Percentiles rank a stretch among this genome's conserved stretches.
Evolutionary conservation across 805 yeast genomes (phyloP).

Genomic region (Kluyveromyces wickerhamii): DNA sequence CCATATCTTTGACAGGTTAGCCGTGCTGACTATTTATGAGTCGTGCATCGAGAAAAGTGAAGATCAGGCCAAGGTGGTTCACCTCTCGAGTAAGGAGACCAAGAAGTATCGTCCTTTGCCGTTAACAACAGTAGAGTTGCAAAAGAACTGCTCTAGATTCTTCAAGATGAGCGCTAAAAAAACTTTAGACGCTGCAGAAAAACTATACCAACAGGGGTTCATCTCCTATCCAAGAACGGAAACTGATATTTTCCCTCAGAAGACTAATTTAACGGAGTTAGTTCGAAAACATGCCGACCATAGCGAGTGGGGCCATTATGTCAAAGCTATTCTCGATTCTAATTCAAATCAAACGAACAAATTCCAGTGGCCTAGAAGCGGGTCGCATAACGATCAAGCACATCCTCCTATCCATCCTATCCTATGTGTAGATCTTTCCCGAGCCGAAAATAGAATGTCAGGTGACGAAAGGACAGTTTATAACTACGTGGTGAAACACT

Average conservation of each 20-base stretch:
- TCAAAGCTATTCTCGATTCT: slow-evolving; percentile 32
- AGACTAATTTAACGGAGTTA: slow-evolving; percentile 60
- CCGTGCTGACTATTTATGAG: slow-evolving; percentile 58
- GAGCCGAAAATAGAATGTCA: slow-evolving; percentile 12
- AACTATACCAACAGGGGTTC: slow-evolving; percentile 75
- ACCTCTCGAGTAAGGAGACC: slow-evolving; percentile 53
- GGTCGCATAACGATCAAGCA: slow-evolving; percentile 84
- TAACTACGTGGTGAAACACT: slow-evolving; percentile 78
- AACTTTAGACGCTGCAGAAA: slow-evolving; percentile 74
- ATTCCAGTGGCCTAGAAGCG: slow-evolving; percentile 65
- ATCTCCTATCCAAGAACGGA: slow-evolving; percentile 97
- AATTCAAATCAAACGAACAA: slow-evolving; percentile 28
- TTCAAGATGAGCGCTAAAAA: slow-evolving; percentile 75
- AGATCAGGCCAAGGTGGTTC: slow-evolving; percentile 43
- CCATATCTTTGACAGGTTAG: slow-evolving; percentile 63
- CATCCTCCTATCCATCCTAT: slow-evolving; percentile 97
- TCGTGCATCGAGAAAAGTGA: slow-evolving; percentile 43
- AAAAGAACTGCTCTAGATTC: slow-evolving; percentile 70
- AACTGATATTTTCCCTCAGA: slow-evolving; percentile 75
- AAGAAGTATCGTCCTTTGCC: slow-evolving; percentile 81
- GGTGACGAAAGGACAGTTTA: slow-evolving; percentile 60
- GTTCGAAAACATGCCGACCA: slow-evolving; percentile 53
- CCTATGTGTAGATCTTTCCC: slow-evolving; percentile 26
- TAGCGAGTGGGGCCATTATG: slow-evolving; percentile 66
- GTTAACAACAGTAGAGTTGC: slow-evolving; percentile 87